Base-by-base conservation (phyloP, 192 early-diverging fungal genomes). In the Coemansia sp. region DNA sequence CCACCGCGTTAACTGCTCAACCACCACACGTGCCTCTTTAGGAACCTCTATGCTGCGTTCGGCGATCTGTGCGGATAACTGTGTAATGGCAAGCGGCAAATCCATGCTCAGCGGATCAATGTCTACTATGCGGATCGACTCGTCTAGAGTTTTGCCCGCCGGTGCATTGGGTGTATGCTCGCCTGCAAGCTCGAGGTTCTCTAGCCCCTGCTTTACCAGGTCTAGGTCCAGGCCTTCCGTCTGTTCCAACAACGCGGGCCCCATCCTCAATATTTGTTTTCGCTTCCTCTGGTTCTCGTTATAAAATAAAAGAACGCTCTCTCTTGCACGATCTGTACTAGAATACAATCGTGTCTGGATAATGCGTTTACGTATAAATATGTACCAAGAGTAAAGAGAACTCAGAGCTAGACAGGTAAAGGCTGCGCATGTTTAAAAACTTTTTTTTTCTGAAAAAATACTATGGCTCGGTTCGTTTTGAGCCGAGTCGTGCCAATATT, bases 61-160 rank as follows among this genome's bases (percentile, higher is more conserved):
- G 2, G 38, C 40, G 2, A 71, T 3, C 57, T 58, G 65, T 38
- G 44, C 1, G 0, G n/a, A 42, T 20, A 80, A 31, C 10, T 44
- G 22, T 10, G 19, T 2, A 28, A 74, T 68, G 2, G 72, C 60
- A n/a, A 23, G 47, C 21, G 77, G 77, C 37, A 80, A 65, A n/a
- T 80, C 77, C 14, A 74, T 55, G 64, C 68, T 74, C 38, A 80
- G 58, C 31, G 77, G 77, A 68, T 80, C 77, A 28, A 74, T 51
- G 31, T 70, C 77, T 5, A 15, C 40, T 49, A 80, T 68, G 19
- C 48, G 57, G 28, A 71, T 59, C 46, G 47, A 47, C 17, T 58
- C 58, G 9, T 56, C 60, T 46, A 69, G 56, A 22, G 37, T 31
- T 19, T 5, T 46, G 47, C 36, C 50, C 7, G 17, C 8, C 15